A percentile compares a stretch with the other conserved stretches of the same genome.
phyloP scores from a whole-genome alignment of 2,329 filamentous ascomycete genomes.

The Nemania sp. region DNA sequence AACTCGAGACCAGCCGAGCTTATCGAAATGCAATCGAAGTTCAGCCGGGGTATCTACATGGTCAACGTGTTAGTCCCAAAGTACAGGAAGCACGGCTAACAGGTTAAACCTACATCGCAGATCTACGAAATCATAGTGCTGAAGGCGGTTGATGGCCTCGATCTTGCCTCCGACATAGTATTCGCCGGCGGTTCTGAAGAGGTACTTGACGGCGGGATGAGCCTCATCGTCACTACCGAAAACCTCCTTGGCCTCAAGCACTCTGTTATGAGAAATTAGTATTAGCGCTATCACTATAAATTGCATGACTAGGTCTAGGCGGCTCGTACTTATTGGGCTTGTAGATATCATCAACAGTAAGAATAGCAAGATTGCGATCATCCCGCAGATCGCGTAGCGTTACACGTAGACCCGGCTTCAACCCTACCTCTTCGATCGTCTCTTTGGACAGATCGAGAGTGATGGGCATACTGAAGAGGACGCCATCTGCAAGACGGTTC shows the following conservation, averaged over 20 bases:
- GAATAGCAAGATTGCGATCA: slow-evolving; percentile 93
- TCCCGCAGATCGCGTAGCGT: slow-evolving; percentile 96
- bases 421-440: slow-evolving; percentile 77
- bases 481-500: slow-evolving; percentile 86
- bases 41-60: slow-evolving; percentile 86
- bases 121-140: slow-evolving; percentile 99
- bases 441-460: slow-evolving; percentile 85
- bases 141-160: slow-evolving; percentile 92
- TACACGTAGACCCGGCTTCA: slow-evolving; percentile 84
- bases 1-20: slow-evolving; percentile 97
- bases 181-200: slow-evolving; percentile 82
- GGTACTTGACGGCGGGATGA: slow-evolving; percentile 92
- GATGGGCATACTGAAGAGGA: slow-evolving; percentile 97
- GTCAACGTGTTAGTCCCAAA: slow-evolving; percentile 34
- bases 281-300: slow-evolving; percentile 64
- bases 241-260: slow-evolving; percentile 90
- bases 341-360: slow-evolving; percentile 97
- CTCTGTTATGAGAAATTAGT: slow-evolving; percentile 60
- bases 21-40: slow-evolving; percentile 96
- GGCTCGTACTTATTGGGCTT: slow-evolving; percentile 86
- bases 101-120: slow-evolving; percentile 78
- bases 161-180: slow-evolving; percentile 97
- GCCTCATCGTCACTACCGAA: slow-evolving; percentile 91
- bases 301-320: slow-evolving; percentile 49
- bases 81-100: background rate